These are phyloP conservation scores for Neofusicoccum kwambonambiense DNA, from an alignment of 2,329 filamentous ascomycete genomes.

Conservation along the genomic window DNA sequence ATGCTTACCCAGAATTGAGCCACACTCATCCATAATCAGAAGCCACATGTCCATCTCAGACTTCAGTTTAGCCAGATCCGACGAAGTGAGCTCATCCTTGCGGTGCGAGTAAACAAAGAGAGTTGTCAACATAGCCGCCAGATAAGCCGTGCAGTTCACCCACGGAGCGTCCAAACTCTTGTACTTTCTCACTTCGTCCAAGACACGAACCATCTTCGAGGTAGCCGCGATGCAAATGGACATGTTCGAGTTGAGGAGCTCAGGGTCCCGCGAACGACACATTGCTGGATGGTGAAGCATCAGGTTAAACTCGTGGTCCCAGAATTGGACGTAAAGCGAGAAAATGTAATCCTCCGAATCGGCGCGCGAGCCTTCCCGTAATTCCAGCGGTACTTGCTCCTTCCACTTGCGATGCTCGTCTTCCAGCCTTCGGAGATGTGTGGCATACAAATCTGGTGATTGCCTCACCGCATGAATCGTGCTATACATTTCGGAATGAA, in stretches of 20 bases:
- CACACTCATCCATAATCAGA: slow-evolving; percentile 65
- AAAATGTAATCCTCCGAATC: slow-evolving; percentile 50
- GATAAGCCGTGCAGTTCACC: slow-evolving; percentile 71
- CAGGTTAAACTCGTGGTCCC: slow-evolving; percentile 49
- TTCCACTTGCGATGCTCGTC: slow-evolving; percentile 62
- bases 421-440: slow-evolving; percentile 65
- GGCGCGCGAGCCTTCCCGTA: slow-evolving; percentile 51
- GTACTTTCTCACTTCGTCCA: slow-evolving; percentile 59
- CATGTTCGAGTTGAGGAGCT: slow-evolving; percentile 57
- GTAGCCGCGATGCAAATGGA: slow-evolving; percentile 65
- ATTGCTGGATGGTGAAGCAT: slow-evolving; percentile 55
- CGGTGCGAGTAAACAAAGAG: slow-evolving; percentile 69
- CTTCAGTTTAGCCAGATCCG: slow-evolving; percentile 60
- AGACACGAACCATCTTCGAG: slow-evolving; percentile 61
- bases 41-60: slow-evolving; percentile 70
- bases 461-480: slow-evolving; percentile 71
- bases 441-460: slow-evolving; percentile 62
- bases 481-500: slow-evolving; percentile 72
- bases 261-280: slow-evolving; percentile 52
- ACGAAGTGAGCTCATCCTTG: slow-evolving; percentile 57
- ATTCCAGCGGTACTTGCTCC: slow-evolving; percentile 60
- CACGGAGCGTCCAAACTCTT: slow-evolving; percentile 76
- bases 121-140: slow-evolving; percentile 70
- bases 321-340: slow-evolving; percentile 50
- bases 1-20: slow-evolving; percentile 63